These are phyloP conservation scores for Fusarium mundagurra DNA, from an alignment of 2,329 filamentous ascomycete genomes.

Conservation along the genomic window DNA sequence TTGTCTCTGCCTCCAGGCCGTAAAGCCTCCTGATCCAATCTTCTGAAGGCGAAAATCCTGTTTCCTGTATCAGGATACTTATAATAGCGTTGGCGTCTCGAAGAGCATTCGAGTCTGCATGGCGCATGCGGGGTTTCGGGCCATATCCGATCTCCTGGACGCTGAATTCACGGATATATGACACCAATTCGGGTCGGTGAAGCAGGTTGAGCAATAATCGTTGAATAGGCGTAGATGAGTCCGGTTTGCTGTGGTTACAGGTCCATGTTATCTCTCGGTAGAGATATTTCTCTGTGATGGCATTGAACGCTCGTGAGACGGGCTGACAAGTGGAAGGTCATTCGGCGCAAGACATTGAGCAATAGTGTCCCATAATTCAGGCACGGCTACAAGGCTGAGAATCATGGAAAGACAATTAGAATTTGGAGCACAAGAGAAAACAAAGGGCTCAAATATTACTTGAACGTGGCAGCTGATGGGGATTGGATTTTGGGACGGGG, in stretches of 20 bases:
- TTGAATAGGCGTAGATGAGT: background rate
- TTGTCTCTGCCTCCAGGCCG: accelerated
- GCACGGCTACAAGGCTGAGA: background rate
- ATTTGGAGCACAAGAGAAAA: background rate
- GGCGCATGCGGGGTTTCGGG: background rate
- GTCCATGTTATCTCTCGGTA: background rate
- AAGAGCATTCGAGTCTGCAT: background rate
- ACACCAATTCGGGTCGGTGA: background rate
- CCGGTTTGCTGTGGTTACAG: background rate
- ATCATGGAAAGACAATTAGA: background rate
- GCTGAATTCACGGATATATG: background rate
- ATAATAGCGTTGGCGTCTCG: background rate
- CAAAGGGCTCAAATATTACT: accelerated
- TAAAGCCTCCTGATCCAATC: background rate
- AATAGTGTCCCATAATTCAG: background rate
- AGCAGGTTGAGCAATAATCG: accelerated
- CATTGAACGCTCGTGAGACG: background rate
- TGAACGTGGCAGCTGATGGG: background rate
- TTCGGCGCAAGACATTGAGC: background rate
- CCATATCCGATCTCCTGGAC: background rate
- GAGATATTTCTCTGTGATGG: background rate
- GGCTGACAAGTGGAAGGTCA: background rate
- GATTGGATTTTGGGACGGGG: background rate
- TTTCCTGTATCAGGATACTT: background rate
- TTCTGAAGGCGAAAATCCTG: accelerated